Base-by-base conservation (phyloP, 805 yeast genomes). In the Komagataella pastoris region DNA sequence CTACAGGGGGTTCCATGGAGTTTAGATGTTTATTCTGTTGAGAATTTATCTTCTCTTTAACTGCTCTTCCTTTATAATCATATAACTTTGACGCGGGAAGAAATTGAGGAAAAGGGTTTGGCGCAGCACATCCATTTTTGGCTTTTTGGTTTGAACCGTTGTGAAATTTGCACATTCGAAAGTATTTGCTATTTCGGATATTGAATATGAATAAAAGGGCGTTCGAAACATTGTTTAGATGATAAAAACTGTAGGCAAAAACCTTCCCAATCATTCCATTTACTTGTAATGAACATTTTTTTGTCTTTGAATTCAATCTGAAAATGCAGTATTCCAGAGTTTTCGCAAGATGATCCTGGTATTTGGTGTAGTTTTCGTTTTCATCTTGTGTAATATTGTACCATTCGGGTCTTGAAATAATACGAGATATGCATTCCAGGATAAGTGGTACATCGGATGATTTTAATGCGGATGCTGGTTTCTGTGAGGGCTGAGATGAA, bases 201-300 rank as follows among this genome's bases (percentile, higher is more conserved):
- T 77, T 79, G 46, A 82, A 64, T 18, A 81, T 59, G 55, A 82
- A 82, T 47, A 80, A 60, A 44, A 82, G 61, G 1, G 83, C 82
- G 50, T 71, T 71, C 17, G 84, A 77, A 3, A 83, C 74, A 24
- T 75, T 71, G 0, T 81, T 80, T 3, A 82, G 64, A 54, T 72
- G 66, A 61, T 76, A 75, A 55, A 74, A 85, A 3, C 80, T 68
- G 59, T 80, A 78, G 1, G 89, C 89, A 61, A 85, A 75, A 3
- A 81, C 74, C 58, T 85, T 84, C 5, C 91, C 91, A 10, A 80
- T 68, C 57, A 84, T 83, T 3, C 88, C 88, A 19, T 79, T 71
- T 18, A 76, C 64, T 5, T 83, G 71, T n/a, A 80, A 63, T 0
- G 86, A 72, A 10, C 40, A 30, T 10, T 30, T 30, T 8, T 81